Evolutionary conservation across 2,329 filamentous ascomycete species (phyloP).

Genomic region (Colletotrichum echinochloae): DNA sequence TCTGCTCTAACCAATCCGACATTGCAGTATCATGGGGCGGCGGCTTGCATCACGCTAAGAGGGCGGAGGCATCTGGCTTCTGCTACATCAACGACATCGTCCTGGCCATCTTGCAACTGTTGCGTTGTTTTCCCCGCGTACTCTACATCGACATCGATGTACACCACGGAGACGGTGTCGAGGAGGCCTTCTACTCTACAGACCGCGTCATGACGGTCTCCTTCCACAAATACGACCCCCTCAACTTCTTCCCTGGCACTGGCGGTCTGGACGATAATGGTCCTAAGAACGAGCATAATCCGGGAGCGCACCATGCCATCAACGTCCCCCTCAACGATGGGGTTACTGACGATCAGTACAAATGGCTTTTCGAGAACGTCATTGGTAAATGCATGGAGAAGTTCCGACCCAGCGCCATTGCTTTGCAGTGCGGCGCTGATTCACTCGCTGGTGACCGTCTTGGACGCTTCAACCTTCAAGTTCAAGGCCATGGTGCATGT

Average conservation of each 20-base stretch:
- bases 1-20: conserved; percentile 87
- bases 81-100: conserved; percentile 99
- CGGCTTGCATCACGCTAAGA: conserved; percentile 95
- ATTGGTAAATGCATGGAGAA: conserved; percentile 82
- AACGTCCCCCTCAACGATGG: conserved; percentile 93
- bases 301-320: conserved; percentile 88
- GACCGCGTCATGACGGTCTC: conserved; percentile 93
- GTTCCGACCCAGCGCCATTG: conserved; percentile 91
- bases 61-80: conserved; percentile 92
- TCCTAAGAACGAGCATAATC: conserved; percentile 83
- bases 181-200: conserved; percentile 90
- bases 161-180: conserved; percentile 90
- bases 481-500: conserved; percentile 92
- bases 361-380: conserved; percentile 83
- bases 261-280: conserved; percentile 89
- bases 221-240: conserved; percentile 94
- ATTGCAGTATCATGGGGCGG: conserved; percentile 99
- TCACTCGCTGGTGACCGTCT: conserved; percentile 93
- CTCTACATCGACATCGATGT: conserved; percentile 96
- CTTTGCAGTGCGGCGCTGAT: conserved; percentile 95
- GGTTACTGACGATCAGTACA: conserved; percentile 91
- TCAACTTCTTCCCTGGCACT: conserved; percentile 89
- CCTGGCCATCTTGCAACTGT: conserved; percentile 87
- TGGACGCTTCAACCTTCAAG: conserved; percentile 96
- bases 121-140: conserved; percentile 85